Evolutionary conservation across 495 filamentous ascomycete genomes (phyloP).

Genomic region (Aspergillus affinis): DNA sequence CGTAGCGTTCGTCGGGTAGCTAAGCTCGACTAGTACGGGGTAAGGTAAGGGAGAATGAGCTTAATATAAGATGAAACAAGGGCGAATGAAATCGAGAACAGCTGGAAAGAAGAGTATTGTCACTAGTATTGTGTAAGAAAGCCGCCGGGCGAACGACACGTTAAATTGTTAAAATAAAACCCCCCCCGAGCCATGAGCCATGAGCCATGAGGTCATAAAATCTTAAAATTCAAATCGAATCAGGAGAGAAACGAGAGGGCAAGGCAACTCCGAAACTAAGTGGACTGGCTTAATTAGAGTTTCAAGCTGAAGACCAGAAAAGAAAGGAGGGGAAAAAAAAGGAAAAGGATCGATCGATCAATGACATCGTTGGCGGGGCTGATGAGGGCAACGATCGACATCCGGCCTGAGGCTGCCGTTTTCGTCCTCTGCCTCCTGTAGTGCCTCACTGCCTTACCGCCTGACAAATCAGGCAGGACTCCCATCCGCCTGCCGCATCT

Average conservation of each 20-base stretch:
- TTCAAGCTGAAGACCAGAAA: not conserved
- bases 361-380: conserved; percentile 40
- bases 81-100: not conserved
- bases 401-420: conserved; percentile 12
- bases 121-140: not conserved
- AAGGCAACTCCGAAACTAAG: not conserved
- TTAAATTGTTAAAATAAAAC: too few relatives aligned
- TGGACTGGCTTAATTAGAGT: not conserved
- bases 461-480: too few relatives aligned
- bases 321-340: conserved; percentile 1
- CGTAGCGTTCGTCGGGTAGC: not conserved
- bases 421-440: not conserved
- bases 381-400: conserved; percentile 9
- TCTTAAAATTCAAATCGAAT: not conserved
- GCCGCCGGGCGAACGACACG: too few relatives aligned
- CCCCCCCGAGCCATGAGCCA: too few relatives aligned
- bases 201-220: not conserved
- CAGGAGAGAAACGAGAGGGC: not conserved
- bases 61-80: not conserved
- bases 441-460: not conserved
- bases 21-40: not conserved
- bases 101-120: not conserved
- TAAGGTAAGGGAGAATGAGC: not conserved
- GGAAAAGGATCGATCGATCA: conserved; percentile 21
- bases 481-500: too few relatives aligned